Evolutionary conservation across 2,329 filamentous ascomycete genomes (phyloP), one percentile per base, ranked within the genome.

Genomic region (Didymella pomorum): DNA sequence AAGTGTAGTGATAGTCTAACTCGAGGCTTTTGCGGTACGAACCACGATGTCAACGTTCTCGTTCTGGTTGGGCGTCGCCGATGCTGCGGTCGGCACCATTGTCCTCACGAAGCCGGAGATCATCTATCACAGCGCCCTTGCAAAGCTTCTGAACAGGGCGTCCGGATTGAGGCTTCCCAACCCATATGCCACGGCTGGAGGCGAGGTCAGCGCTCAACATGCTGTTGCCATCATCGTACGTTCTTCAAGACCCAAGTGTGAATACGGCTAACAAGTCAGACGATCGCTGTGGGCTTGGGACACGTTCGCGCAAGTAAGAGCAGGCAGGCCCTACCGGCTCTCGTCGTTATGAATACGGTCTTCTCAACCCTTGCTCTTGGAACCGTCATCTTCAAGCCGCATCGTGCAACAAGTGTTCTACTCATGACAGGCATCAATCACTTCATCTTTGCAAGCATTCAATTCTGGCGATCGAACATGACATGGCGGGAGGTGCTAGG

Each of bases 351-450:
- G 55, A 63, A 65, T 39, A 51, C 52, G 14, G 39, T 55, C 2
- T 66, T 63, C 58, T 63, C 52, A n/a, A 16, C 50, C 1, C 60
- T 66, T 12, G 60, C 61, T 3, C 42, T 66, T 14, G 52, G 31
- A 1, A 68, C 63, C 2, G 60, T 68, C 5, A 16, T 58, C 0
- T 41, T 64, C 23, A 53, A 57, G 23, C 64, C 62, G 20, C 52
- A 63, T 37, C 51, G 54, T 16, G 62, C 62, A 26, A 66, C 62
- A 7, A 62, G 59, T 25, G 52, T 60, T 2, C 31, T 66, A 4
- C 46, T 66, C 1, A 63, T 63, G 64, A 66, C 59, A 1, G 61
- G 57, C 2, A 59, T 64, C 43, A 63, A 66, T 47, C 58, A 65
- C 42, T 49, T 54, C n/a, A 49, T 62, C 14, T 66, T 64, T 33